Evolutionary conservation across 257 asterid species (phyloP).

Genomic region (Hygrophila difformis): DNA sequence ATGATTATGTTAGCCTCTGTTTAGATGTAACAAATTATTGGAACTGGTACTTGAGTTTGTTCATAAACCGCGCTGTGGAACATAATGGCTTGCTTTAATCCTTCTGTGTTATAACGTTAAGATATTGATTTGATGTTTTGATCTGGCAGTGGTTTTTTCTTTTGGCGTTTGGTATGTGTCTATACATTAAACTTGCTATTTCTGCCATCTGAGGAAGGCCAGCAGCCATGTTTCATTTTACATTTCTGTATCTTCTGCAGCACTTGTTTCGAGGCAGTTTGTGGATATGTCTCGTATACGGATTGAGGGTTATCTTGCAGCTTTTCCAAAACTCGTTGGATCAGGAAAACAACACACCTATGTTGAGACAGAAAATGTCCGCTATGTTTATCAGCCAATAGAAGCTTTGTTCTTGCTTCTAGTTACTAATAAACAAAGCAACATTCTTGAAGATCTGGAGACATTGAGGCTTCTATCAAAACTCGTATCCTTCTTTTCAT

Average conservation of each 20-base stretch:
- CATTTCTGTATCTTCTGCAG: conserved; percentile 36
- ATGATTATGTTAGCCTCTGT: too few species aligned
- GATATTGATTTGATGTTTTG: too few species aligned
- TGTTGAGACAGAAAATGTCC: conserved; percentile 89
- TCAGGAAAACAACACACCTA: conserved; percentile 87
- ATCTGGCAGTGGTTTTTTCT: background rate
- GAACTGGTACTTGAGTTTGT: too few species aligned
- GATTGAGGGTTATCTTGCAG: conserved; percentile 96
- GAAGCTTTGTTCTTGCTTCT: conserved; percentile 85
- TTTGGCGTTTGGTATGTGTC: background rate
- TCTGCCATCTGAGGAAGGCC: background rate
- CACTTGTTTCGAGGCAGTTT: conserved; percentile 91
- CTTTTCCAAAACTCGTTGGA: conserved; percentile 90
- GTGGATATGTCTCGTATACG: conserved; percentile 94
- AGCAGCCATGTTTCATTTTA: conserved; percentile 18
- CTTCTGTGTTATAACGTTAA: background rate
- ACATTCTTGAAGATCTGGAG: conserved; percentile 89
- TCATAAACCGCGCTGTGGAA: too few species aligned
- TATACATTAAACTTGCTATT: background rate
- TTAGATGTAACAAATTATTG: too few species aligned
- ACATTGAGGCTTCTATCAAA: conserved; percentile 85
- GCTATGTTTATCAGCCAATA: conserved; percentile 89
- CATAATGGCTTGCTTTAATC: too few species aligned
- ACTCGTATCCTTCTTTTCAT: conserved; percentile 60
- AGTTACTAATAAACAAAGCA: conserved; percentile 92